A percentile compares a stretch with the other conserved stretches of the same genome.
These are phyloP conservation scores for Hamamelis virginiana DNA, from an alignment of 164 flowering plant genomes.

Conservation along the genomic window DNA sequence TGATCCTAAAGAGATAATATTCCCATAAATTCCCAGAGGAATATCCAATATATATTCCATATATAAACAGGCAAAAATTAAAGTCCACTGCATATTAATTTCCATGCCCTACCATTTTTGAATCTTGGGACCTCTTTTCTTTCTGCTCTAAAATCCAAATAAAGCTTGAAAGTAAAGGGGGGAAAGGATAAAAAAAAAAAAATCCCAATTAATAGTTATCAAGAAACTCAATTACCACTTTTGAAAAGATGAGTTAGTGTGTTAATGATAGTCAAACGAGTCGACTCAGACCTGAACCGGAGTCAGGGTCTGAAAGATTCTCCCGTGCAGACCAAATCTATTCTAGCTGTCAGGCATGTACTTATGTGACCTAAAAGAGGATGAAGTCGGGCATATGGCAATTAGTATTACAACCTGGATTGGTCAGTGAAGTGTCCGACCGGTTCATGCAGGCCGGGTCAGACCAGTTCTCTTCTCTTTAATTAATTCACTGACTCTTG, in stretches of 20 bases:
- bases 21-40: not conserved
- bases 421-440: constrained; percentile 43
- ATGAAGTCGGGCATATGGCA: constrained; percentile 19
- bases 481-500: not conserved
- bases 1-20: not conserved
- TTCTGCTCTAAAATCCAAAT: constrained; percentile 7
- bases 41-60: not conserved
- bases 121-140: not conserved
- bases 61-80: not conserved
- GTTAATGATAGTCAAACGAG: not conserved
- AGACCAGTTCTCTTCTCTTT: constrained; percentile 6
- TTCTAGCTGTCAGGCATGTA: constrained; percentile 45
- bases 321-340: constrained; percentile 36
- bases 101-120: not conserved
- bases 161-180: not conserved
- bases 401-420: constrained; percentile 42
- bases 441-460: constrained; percentile 48
- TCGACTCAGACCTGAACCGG: constrained; percentile 11
- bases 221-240: not conserved
- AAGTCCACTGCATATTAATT: not conserved
- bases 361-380: constrained; percentile 25
- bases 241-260: not conserved
- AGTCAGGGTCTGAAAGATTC: constrained; percentile 26
- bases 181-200: no score
- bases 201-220: not conserved